Conservation (phyloP, 1,284 basidiomycete species). For the Erythrobasidium hasegawianum region DNA sequence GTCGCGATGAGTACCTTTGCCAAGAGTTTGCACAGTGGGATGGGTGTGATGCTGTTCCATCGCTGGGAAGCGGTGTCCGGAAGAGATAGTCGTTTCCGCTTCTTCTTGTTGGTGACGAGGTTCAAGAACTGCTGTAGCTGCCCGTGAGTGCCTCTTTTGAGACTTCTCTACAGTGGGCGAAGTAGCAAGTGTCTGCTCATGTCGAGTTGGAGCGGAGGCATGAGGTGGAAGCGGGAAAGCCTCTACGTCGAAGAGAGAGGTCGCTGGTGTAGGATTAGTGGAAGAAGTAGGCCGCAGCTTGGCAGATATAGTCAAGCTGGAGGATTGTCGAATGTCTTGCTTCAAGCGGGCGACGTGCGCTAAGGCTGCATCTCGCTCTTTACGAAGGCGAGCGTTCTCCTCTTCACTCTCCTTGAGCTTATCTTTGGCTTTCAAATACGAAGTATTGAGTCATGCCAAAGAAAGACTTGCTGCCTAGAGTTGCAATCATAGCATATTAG, state of each 20-base stretch:
- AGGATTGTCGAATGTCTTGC: neutral
- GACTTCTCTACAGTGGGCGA: too few species aligned
- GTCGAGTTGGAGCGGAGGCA: too few species aligned
- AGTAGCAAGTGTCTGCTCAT: too few species aligned
- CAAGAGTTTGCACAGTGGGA: too few species aligned
- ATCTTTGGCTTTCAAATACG: constrained; percentile 25
- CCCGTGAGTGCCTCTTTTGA: too few species aligned
- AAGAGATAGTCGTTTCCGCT: too few species aligned
- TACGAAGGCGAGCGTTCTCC: neutral
- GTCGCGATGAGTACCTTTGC: too few species aligned
- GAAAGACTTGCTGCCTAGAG: constrained; percentile 7
- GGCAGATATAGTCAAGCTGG: neutral
- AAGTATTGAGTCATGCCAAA: constrained; percentile 14
- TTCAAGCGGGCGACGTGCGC: neutral
- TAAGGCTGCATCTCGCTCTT: constrained; percentile 7
- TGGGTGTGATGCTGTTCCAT: too few species aligned
- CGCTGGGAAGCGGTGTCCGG: too few species aligned
- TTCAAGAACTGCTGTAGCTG: too few species aligned
- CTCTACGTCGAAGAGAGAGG: neutral
- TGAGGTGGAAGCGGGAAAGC: constrained; percentile 2
- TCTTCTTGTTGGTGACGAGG: too few species aligned
- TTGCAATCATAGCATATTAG: neutral
- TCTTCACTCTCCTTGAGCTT: constrained; percentile 8
- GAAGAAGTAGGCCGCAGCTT: neutral
- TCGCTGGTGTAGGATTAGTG: neutral